Evolutionary conservation across 1,284 basidiomycete species (phyloP), one percentile per base, ranked within the genome.

Genomic region (Kwoniella shivajii): DNA sequence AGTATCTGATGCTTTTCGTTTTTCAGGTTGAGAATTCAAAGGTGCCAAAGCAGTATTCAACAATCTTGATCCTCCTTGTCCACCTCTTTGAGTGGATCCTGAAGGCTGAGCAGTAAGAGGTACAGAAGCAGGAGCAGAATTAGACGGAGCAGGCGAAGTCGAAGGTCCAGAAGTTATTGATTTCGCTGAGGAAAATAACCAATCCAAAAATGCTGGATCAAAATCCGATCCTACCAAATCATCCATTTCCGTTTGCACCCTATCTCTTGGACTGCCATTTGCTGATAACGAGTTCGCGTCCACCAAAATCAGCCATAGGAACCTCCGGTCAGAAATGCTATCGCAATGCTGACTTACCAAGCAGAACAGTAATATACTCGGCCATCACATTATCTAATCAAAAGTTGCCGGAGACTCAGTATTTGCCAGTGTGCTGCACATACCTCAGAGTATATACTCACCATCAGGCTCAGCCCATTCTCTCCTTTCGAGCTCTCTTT

Each of bases 381-480:
- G 74, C 73, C 74, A 76, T 76, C 46, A 76, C 74, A 56, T 62
- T 64, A 54, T 76, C 74, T 73, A 30, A 20, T 18, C 6, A 26
- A 27, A n/a, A 24, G 11, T 6, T 16, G 18, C 14, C 10, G 14
- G 10, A 37, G 43, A 50, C 20, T 62, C 33, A 14, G 29, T 5
- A 18, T 24, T 29, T 24, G 18, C 42, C 43, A 51, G 30, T 56
- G 33, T 38, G 20, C 29, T 18, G 30, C 1, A 9, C 1, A n/a
- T n/a, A n/a, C n/a, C n/a, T n/a, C 5, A 11, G 7, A 16, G n/a
- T 33, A 10, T n/a, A 22, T 3, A 56, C 66, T 13, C 36, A 75
- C 74, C 74, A 24, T 65, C 64, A 2, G 70, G 56, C 53, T 76
- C 74, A 20, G 74, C 73, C 72, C 73, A 76, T 61, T 76, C 74